Percentiles rank a stretch among this genome's conserved stretches.
phyloP scores from a whole-genome alignment of 768 basidiomycete species.

The Tephrocybe sp. region DNA sequence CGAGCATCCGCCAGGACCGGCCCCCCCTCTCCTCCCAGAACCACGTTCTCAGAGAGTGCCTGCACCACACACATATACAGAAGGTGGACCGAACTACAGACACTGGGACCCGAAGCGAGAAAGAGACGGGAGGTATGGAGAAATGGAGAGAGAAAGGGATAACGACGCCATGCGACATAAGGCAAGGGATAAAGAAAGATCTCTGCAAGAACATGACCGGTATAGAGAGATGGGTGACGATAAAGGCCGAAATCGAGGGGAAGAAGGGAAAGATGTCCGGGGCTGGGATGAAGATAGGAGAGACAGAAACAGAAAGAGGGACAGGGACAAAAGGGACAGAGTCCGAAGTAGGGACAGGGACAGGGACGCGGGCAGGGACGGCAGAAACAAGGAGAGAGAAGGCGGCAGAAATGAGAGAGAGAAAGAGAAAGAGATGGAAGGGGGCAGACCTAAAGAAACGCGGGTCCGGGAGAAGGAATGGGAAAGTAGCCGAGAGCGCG shows the following conservation, averaged over 20 bases:
- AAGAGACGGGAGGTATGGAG: not conserved
- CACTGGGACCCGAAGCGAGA: not conserved
- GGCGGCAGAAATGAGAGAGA: constrained; percentile 21
- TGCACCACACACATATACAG: not conserved
- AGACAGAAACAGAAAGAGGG: not conserved
- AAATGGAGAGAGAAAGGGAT: not conserved
- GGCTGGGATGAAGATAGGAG: not conserved
- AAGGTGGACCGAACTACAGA: not conserved
- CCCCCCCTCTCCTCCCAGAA: not conserved
- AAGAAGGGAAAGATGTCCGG: not conserved
- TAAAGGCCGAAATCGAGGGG: not conserved
- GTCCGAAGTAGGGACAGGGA: constrained; percentile 24
- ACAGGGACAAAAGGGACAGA: not conserved
- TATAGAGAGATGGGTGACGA: constrained; percentile 15
- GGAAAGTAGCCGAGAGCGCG: constrained; percentile 15
- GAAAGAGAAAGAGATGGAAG: constrained; percentile 9
- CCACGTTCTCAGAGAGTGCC: not conserved
- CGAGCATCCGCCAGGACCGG: not conserved
- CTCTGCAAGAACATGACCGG: constrained; percentile 13
- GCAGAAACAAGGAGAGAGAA: constrained; percentile 26
- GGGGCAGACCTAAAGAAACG: constrained; percentile 13
- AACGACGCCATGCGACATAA: not conserved
- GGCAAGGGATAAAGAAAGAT: constrained; percentile 16
- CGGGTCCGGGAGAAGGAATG: constrained; percentile 6
- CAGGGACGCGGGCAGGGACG: constrained; percentile 21